Conservation (phyloP, 768 basidiomycete species). For the Mycena vitilis region DNA sequence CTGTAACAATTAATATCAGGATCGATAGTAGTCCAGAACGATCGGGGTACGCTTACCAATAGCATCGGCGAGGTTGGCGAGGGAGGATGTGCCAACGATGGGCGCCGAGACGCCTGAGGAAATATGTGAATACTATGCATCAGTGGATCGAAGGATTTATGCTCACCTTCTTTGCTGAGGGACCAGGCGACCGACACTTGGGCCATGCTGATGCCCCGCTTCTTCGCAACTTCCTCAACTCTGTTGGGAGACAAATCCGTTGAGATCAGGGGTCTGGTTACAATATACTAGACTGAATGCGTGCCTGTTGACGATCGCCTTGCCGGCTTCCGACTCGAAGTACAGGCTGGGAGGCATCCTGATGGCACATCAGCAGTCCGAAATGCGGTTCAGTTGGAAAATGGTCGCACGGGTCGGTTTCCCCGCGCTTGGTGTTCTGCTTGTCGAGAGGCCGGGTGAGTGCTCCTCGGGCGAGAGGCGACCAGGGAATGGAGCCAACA, state of each 20-base stretch:
- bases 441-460: slow-evolving; percentile 53
- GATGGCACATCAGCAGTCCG: not conserved
- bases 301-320: slow-evolving; percentile 28
- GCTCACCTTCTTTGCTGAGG: slow-evolving; percentile 52
- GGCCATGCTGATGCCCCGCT: slow-evolving; percentile 65
- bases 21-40: no score
- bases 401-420: slow-evolving; percentile 47
- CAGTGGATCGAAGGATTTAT: not conserved
- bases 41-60: slow-evolving; percentile 49
- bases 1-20: not conserved
- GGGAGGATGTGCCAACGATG: slow-evolving; percentile 65
- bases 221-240: slow-evolving; percentile 67
- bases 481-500: slow-evolving; percentile 70
- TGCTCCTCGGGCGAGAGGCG: slow-evolving; percentile 64
- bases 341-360: slow-evolving; percentile 26
- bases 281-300: no score
- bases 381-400: not conserved
- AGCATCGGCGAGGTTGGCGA: slow-evolving; percentile 63
- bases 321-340: slow-evolving; percentile 30
- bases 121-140: not conserved
- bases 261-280: not conserved
- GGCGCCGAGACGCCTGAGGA: slow-evolving; percentile 62
- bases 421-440: slow-evolving; percentile 50
- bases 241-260: slow-evolving; percentile 38
- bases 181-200: slow-evolving; percentile 68